Percentiles rank a stretch among this genome's conserved stretches.
These are phyloP conservation scores for Colletotrichum gigasporum DNA, from an alignment of 2,329 filamentous ascomycete species.

Conservation along the genomic window DNA sequence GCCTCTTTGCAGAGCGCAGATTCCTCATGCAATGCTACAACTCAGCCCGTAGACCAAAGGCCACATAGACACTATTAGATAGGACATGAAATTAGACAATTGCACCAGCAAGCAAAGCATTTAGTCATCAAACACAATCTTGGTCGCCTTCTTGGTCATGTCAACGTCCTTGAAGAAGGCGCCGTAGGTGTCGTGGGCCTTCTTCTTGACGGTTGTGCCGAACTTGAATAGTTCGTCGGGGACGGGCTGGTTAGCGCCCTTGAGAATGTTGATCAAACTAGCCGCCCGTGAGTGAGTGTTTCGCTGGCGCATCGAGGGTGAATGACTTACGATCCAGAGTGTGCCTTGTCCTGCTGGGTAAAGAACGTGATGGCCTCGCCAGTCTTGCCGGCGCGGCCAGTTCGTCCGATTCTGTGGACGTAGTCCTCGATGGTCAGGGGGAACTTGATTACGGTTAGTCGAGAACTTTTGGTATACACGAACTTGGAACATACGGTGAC, in stretches of 20 bases:
- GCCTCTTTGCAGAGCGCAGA: conserved; percentile 61
- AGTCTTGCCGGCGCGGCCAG: conserved; percentile 89
- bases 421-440: conserved; percentile 97
- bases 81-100: neutral
- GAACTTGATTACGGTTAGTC: conserved; percentile 62
- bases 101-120: too few relatives aligned
- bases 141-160: conserved; percentile 84
- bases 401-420: conserved; percentile 95
- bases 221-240: conserved; percentile 94
- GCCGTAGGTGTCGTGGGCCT: conserved; percentile 93
- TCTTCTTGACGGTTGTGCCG: conserved; percentile 98
- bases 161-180: conserved; percentile 94
- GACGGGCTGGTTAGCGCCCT: conserved; percentile 89
- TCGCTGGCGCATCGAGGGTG: neutral
- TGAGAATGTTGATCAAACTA: conserved; percentile 92
- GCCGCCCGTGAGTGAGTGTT: conserved; percentile 33
- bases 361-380: conserved; percentile 93
- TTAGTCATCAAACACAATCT: conserved; percentile 84
- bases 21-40: conserved; percentile 63
- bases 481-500: conserved; percentile 68
- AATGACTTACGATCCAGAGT: conserved; percentile 82
- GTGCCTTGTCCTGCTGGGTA: conserved; percentile 91
- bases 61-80: neutral
- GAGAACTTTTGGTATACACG: neutral
- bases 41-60: conserved; percentile 46